These are phyloP conservation scores for Fusarium pseudonygamai DNA, from an alignment of 2,329 filamentous ascomycete species.

Conservation along the genomic window DNA sequence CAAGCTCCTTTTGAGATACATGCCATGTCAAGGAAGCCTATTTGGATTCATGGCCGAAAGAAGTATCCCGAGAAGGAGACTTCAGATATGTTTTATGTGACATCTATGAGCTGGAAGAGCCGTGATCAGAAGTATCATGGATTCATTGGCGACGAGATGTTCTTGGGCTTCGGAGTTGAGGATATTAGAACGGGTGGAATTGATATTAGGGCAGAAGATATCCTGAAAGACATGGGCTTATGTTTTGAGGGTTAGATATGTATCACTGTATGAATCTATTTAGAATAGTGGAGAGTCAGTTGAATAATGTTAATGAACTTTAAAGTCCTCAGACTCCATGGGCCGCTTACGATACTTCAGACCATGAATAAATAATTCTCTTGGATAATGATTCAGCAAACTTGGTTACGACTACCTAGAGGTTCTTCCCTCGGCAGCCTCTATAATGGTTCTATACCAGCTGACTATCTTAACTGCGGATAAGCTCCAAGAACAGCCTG, in stretches of 20 bases:
- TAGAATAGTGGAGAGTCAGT: background rate
- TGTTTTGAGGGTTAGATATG: constrained; percentile 31
- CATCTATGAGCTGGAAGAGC: constrained; percentile 64
- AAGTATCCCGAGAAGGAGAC: constrained; percentile 44
- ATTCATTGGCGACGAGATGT: constrained; percentile 63
- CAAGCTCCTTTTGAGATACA: constrained; percentile 60
- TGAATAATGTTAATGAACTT: background rate
- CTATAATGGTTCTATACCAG: too few species aligned
- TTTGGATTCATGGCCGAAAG: constrained; percentile 65
- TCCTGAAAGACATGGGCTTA: constrained; percentile 52
- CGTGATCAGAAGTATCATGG: constrained; percentile 61
- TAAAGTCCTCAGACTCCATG: background rate
- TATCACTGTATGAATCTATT: background rate
- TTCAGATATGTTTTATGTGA: constrained; percentile 67
- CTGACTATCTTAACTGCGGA: background rate
- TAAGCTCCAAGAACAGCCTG: constrained; percentile 21
- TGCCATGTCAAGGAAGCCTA: constrained; percentile 58
- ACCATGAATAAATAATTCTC: too few species aligned
- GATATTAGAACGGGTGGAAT: constrained; percentile 59
- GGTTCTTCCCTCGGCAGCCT: background rate
- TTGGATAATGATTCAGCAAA: background rate
- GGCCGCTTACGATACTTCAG: too few species aligned
- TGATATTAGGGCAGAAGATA: constrained; percentile 60
- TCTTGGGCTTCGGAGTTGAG: constrained; percentile 66
- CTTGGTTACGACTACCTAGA: background rate